Conservation (phyloP, 345 rosid genomes). For the Nephelium lappaceum region DNA sequence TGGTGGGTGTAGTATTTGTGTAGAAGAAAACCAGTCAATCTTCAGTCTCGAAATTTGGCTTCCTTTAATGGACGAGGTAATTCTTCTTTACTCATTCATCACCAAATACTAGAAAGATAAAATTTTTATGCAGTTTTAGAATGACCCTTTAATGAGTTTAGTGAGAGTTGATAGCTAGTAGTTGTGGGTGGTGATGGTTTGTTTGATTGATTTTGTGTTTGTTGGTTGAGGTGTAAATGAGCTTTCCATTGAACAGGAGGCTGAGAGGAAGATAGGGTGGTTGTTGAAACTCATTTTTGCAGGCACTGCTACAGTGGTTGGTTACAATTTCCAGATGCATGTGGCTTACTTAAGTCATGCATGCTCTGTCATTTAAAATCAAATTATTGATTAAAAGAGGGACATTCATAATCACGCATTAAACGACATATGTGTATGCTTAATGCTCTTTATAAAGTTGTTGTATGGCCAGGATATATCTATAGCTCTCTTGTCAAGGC, state of each 20-base stretch:
- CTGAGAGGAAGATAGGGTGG: constrained; percentile 88
- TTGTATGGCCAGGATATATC: too few relatives aligned
- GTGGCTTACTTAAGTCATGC: too few relatives aligned
- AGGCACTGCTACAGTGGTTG: constrained; percentile 73
- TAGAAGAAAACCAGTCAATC: constrained; percentile 32
- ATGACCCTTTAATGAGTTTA: background rate
- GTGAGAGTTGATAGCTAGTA: background rate
- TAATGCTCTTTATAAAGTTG: too few relatives aligned
- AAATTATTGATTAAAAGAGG: too few relatives aligned
- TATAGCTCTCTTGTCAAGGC: too few relatives aligned
- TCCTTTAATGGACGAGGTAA: constrained; percentile 42
- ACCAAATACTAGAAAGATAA: background rate
- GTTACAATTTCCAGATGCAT: constrained; percentile 65
- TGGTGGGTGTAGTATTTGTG: constrained; percentile 33
- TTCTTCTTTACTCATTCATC: background rate
- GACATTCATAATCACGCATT: too few relatives aligned
- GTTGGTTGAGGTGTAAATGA: constrained; percentile 49
- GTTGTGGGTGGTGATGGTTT: background rate
- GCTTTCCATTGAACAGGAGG: constrained; percentile 72
- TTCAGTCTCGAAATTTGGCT: constrained; percentile 39
- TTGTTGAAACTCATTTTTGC: constrained; percentile 73
- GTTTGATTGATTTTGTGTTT: constrained; percentile 6
- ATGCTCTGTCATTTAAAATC: too few relatives aligned
- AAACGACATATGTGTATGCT: too few relatives aligned
- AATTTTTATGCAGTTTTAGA: background rate